Percentiles rank a stretch among this genome's conserved stretches.
Conservation (phyloP, 257 asterid species). For the Ocimum tenuiflorum region DNA sequence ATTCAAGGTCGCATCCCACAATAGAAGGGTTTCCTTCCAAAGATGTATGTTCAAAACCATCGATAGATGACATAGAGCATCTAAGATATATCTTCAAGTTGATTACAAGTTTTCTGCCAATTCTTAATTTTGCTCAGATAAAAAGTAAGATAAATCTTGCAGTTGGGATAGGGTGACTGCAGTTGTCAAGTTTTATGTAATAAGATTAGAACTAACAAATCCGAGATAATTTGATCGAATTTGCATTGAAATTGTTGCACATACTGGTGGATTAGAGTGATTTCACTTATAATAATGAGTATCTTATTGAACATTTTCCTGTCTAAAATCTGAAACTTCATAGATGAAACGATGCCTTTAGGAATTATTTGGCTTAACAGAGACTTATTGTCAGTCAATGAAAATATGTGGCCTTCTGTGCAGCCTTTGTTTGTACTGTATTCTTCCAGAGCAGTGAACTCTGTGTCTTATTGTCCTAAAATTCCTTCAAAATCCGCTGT, state of each 20-base stretch:
- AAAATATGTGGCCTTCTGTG: not conserved
- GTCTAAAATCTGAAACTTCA: not conserved
- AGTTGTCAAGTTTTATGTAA: not conserved
- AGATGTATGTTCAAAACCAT: constrained; percentile 48
- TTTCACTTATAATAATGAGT: not conserved
- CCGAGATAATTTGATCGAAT: not conserved
- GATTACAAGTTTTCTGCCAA: not conserved
- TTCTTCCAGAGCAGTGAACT: not conserved
- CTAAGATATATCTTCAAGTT: not conserved
- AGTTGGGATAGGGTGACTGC: not conserved
- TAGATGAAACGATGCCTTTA: not conserved
- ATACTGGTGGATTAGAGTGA: not conserved
- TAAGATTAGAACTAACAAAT: not conserved
- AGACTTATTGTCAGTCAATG: not conserved
- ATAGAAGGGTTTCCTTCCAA: constrained; percentile 60
- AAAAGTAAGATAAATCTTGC: not conserved
- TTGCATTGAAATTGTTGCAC: not conserved
- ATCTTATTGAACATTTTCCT: not conserved
- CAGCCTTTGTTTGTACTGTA: not conserved
- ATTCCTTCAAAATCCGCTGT: not conserved
- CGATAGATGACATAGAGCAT: not conserved
- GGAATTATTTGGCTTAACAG: not conserved
- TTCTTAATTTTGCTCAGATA: not conserved
- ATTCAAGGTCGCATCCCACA: constrained; percentile 52
- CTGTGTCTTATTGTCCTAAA: not conserved